These are phyloP conservation scores for Fusarium sp. DNA, from an alignment of 2,329 filamentous ascomycete species.

Conservation along the genomic window DNA sequence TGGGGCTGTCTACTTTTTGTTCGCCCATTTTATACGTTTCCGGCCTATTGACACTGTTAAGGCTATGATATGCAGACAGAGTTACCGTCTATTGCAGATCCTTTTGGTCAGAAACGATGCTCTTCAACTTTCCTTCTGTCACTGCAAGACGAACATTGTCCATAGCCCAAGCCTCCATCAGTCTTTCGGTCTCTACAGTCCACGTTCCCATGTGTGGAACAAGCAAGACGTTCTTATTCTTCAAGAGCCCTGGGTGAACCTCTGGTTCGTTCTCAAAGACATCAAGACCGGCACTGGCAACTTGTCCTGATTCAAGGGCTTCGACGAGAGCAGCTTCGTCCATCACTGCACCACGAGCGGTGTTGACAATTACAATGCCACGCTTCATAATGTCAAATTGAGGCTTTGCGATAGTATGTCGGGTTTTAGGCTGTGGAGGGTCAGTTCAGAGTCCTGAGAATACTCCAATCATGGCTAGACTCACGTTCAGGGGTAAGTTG, in stretches of 20 bases:
- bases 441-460: background rate
- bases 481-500: conserved; percentile 83
- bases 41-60: background rate
- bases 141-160: conserved; percentile 73
- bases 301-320: conserved; percentile 74
- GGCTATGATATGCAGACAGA: background rate
- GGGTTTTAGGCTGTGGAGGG: conserved; percentile 63
- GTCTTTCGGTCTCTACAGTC: conserved; percentile 71
- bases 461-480: conserved; percentile 43
- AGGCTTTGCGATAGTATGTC: conserved; percentile 75
- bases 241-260: conserved; percentile 76
- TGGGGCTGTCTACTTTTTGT: background rate
- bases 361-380: conserved; percentile 82
- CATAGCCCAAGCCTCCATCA: conserved; percentile 81
- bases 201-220: conserved; percentile 89
- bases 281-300: conserved; percentile 78
- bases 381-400: conserved; percentile 83
- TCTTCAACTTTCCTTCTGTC: conserved; percentile 69
- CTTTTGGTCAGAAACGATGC: conserved; percentile 76
- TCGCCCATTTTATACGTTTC: background rate
- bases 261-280: conserved; percentile 85
- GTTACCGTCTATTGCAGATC: conserved; percentile 33
- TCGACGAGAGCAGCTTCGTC: conserved; percentile 82
- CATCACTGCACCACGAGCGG: conserved; percentile 82
- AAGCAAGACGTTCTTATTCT: conserved; percentile 76